Evolutionary conservation across 148 eudicot genomes (phyloP).

Genomic region (Nepenthes mirabilis): DNA sequence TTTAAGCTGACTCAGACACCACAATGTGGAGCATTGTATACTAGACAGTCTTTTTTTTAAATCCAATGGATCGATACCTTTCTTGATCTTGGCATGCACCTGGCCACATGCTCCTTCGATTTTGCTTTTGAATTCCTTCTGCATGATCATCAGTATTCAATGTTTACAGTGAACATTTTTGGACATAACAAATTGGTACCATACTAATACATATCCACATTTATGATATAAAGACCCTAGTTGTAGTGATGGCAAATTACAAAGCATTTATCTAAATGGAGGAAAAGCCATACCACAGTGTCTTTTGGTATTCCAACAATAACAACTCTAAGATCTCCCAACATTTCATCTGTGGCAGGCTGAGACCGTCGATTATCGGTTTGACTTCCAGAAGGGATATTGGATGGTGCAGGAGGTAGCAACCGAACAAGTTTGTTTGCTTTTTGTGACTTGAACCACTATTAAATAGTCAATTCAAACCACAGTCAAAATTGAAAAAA

Average conservation of each 20-base stretch:
- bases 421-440: conserved; percentile 52
- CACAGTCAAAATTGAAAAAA: conserved; percentile 5
- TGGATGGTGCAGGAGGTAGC: conserved; percentile 45
- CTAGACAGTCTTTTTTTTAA: not conserved
- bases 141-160: conserved; percentile 8
- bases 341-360: conserved; percentile 43
- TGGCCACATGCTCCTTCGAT: conserved; percentile 71
- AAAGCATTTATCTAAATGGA: conserved; percentile 2
- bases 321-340: conserved; percentile 65
- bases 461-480: conserved; percentile 14
- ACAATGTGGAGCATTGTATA: too few species aligned
- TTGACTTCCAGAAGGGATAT: conserved; percentile 28
- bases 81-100: conserved; percentile 65
- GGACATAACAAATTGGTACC: too few species aligned
- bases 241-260: too few species aligned
- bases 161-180: not conserved
- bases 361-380: conserved; percentile 27
- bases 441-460: conserved; percentile 87
- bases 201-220: too few species aligned
- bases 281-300: conserved; percentile 33
- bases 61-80: conserved; percentile 31
- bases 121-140: conserved; percentile 64
- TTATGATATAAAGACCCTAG: too few species aligned
- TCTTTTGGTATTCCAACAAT: conserved; percentile 47
- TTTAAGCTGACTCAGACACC: too few species aligned